phyloP scores from a whole-genome alignment of 805 yeast genomes.

The Starmerella scarabaei region DNA sequence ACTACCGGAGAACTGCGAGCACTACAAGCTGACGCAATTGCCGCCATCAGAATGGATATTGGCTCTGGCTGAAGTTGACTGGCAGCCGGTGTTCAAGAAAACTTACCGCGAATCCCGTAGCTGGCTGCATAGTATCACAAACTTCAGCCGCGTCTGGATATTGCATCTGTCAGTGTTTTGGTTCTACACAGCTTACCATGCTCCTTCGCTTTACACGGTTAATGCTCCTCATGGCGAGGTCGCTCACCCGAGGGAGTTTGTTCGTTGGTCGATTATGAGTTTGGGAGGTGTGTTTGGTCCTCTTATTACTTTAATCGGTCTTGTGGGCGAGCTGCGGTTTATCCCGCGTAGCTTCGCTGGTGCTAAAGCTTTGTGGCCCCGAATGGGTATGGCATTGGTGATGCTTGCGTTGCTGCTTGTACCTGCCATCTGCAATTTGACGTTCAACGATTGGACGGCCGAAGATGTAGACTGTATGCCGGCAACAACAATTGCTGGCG shows the following conservation, averaged over 20 bases:
- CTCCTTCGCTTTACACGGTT: conserved; percentile 53
- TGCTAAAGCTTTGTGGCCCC: conserved; percentile 42
- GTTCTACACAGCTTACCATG: conserved; percentile 58
- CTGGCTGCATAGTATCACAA: conserved; percentile 62
- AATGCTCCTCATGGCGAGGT: conserved; percentile 36
- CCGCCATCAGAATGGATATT: conserved; percentile 45
- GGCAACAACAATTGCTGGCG: conserved; percentile 32
- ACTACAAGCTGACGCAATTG: conserved; percentile 16
- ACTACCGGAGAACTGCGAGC: neutral
- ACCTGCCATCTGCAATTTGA: conserved; percentile 15
- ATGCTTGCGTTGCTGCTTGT: conserved; percentile 33
- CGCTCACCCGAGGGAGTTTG: conserved; percentile 42
- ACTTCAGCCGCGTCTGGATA: conserved; percentile 70
- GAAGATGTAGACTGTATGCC: conserved; percentile 7
- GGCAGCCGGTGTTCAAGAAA: conserved; percentile 59
- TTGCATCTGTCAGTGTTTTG: conserved; percentile 63
- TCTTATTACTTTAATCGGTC: conserved; percentile 42
- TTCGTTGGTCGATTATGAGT: conserved; percentile 45
- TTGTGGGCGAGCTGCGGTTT: conserved; percentile 44
- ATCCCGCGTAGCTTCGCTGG: conserved; percentile 69
- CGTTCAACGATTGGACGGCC: conserved; percentile 13
- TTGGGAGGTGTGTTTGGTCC: conserved; percentile 55
- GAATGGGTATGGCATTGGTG: conserved; percentile 34
- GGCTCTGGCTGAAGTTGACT: conserved; percentile 41
- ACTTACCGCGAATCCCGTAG: conserved; percentile 63